phyloP scores from a whole-genome alignment of 352 stramenopile species.

The Phytophthora pisi region DNA sequence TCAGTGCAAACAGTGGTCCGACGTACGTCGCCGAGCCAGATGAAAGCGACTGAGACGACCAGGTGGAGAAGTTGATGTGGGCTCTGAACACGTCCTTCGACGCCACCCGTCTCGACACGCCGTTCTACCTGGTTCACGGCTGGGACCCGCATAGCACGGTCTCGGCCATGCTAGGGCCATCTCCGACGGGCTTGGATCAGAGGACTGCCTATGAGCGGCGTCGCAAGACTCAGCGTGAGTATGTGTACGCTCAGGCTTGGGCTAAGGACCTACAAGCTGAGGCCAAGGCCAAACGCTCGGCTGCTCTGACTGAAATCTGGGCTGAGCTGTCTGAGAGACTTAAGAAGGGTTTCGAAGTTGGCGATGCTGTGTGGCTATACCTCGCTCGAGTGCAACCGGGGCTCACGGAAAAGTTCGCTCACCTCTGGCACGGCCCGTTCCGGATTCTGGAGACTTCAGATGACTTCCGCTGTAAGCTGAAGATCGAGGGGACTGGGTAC shows the following conservation, averaged over 20 bases:
- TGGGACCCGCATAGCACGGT: background rate
- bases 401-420: background rate
- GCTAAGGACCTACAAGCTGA: background rate
- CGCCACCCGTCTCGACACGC: too few relatives aligned
- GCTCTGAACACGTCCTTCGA: too few relatives aligned
- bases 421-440: background rate
- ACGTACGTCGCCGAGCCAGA: too few relatives aligned
- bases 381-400: background rate
- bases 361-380: background rate
- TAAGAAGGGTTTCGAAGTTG: background rate
- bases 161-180: background rate
- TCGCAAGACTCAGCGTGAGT: background rate
- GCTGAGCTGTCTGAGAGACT: background rate
- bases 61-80: too few relatives aligned
- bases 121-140: too few relatives aligned
- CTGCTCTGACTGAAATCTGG: background rate
- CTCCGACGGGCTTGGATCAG: background rate
- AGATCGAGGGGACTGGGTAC: background rate
- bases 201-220: background rate
- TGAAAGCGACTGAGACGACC: too few relatives aligned
- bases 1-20: too few relatives aligned
- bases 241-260: background rate
- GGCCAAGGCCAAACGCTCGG: background rate
- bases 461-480: background rate
- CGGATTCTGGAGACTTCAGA: background rate